These are phyloP conservation scores for Arthrobotrys sinensis DNA, from an alignment of 2,329 filamentous ascomycete genomes.

Conservation along the genomic window DNA sequence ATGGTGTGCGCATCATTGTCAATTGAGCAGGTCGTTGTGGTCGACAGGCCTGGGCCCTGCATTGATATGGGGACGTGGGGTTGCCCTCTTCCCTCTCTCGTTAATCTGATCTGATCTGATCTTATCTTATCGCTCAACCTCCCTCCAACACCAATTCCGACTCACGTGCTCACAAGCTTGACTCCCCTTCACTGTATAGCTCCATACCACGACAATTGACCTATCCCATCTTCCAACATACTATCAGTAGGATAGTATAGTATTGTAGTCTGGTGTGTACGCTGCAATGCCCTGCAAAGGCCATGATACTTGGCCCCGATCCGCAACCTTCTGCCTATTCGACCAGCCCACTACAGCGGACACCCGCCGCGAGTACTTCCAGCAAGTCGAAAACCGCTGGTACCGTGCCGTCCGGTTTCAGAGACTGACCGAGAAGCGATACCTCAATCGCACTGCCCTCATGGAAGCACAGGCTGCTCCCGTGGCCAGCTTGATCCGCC, in stretches of 20 bases:
- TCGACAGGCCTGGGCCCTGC: not conserved
- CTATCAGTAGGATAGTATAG: not conserved
- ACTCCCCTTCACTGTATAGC: not conserved
- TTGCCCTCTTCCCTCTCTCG: too few species aligned
- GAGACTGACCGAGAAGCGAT: not conserved
- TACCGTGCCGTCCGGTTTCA: too few species aligned
- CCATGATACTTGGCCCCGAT: not conserved
- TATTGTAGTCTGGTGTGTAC: not conserved
- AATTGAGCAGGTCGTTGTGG: slow-evolving; percentile 15
- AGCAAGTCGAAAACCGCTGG: not conserved
- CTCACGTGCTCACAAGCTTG: not conserved
- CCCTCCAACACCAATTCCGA: not conserved
- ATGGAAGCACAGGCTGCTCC: not conserved
- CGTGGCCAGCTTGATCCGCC: not conserved
- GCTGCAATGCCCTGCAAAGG: slow-evolving; percentile 12
- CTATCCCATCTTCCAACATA: too few species aligned
- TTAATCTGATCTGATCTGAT: not conserved
- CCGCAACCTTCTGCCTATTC: not conserved
- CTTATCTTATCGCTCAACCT: not conserved
- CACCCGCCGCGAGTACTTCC: too few species aligned
- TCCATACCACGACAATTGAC: too few species aligned
- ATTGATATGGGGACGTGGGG: not conserved
- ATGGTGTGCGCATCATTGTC: not conserved
- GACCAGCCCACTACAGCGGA: not conserved
- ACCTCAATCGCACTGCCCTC: not conserved